Conservation (phyloP, 495 filamentous ascomycete genomes). For the Podospora australis region DNA sequence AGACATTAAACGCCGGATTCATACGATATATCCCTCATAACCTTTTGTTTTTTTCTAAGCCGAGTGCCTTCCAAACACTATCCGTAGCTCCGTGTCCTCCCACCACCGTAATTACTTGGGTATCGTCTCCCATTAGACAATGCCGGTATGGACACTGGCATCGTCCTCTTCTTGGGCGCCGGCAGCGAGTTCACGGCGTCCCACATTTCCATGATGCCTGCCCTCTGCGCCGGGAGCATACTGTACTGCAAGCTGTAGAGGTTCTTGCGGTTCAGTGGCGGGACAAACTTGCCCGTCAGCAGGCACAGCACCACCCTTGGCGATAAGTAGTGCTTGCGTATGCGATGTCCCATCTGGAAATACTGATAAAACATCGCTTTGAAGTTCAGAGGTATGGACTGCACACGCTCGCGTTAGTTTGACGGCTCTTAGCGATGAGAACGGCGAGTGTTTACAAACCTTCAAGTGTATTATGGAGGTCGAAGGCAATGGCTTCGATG, state of each 20-base stretch:
- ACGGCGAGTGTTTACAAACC: slow-evolving; percentile 35
- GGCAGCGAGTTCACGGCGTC: slow-evolving; percentile 54
- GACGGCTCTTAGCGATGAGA: neutral
- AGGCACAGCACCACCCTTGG: slow-evolving; percentile 82
- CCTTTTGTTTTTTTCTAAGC: no score
- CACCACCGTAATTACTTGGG: slow-evolving; percentile 18
- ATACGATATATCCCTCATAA: no score
- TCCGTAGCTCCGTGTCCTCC: slow-evolving; percentile 21
- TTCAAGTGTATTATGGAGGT: slow-evolving; percentile 77
- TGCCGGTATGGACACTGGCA: slow-evolving; percentile 17
- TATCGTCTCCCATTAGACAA: slow-evolving; percentile 18
- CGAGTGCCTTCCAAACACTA: no score
- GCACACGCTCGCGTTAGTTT: slow-evolving; percentile 15
- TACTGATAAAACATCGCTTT: slow-evolving; percentile 94
- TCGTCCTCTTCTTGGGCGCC: slow-evolving; percentile 30
- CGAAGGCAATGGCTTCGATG: slow-evolving; percentile 29
- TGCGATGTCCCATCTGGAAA: slow-evolving; percentile 85
- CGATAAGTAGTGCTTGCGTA: slow-evolving; percentile 91
- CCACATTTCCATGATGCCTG: slow-evolving; percentile 83
- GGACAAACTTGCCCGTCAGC: slow-evolving; percentile 79
- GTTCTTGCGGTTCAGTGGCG: slow-evolving; percentile 87
- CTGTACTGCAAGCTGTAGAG: slow-evolving; percentile 97
- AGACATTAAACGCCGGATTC: no score
- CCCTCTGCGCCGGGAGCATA: slow-evolving; percentile 83
- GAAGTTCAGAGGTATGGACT: slow-evolving; percentile 88